A percentile compares a stretch with the other conserved stretches of the same genome.
Conservation (phyloP, 2,329 filamentous ascomycete genomes). For the Nigrospora osmanthi region DNA sequence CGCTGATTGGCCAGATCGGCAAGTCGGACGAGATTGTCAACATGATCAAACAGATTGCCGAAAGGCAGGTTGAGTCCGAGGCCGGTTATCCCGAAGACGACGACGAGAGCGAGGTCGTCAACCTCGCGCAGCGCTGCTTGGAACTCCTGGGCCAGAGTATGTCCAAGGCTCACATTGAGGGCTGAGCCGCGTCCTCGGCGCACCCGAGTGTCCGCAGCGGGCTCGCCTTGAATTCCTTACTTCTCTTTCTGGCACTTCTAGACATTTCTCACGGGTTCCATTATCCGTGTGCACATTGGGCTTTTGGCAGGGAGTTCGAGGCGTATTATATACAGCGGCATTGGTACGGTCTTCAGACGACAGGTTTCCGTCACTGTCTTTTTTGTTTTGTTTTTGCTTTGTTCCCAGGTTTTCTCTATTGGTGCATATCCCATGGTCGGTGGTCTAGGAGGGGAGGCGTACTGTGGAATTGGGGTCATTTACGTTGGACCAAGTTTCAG, state of each 20-base stretch:
- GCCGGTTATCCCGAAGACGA: slow-evolving; percentile 74
- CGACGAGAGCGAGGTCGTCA: slow-evolving; percentile 88
- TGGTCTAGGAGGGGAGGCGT: slow-evolving; percentile 11
- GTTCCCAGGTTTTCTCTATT: slow-evolving; percentile 10
- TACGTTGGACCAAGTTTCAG: not conserved
- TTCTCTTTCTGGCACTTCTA: slow-evolving; percentile 15
- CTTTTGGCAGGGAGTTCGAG: slow-evolving; percentile 33
- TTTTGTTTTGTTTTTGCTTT: not conserved
- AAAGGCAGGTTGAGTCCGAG: slow-evolving; percentile 80
- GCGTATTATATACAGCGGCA: slow-evolving; percentile 29
- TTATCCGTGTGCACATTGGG: slow-evolving; percentile 27
- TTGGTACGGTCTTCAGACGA: slow-evolving; percentile 1
- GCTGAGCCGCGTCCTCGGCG: slow-evolving; percentile 35
- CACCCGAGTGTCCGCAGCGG: no score
- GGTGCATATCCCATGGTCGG: slow-evolving; percentile 17
- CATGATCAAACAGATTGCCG: slow-evolving; percentile 86
- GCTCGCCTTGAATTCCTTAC: slow-evolving; percentile 2
- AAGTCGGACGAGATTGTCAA: slow-evolving; percentile 86
- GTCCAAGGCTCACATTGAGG: slow-evolving; percentile 77
- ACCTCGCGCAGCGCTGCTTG: slow-evolving; percentile 80
- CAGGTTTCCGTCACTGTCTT: not conserved
- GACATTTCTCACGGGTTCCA: slow-evolving; percentile 5
- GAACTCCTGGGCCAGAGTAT: slow-evolving; percentile 73
- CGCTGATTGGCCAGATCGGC: slow-evolving; percentile 79
- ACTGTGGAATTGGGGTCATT: slow-evolving; percentile 3